Evolutionary conservation across 2,329 filamentous ascomycete genomes (phyloP), one percentile per base, ranked within the genome.

Genomic region (Ophiostoma tasmaniense): DNA sequence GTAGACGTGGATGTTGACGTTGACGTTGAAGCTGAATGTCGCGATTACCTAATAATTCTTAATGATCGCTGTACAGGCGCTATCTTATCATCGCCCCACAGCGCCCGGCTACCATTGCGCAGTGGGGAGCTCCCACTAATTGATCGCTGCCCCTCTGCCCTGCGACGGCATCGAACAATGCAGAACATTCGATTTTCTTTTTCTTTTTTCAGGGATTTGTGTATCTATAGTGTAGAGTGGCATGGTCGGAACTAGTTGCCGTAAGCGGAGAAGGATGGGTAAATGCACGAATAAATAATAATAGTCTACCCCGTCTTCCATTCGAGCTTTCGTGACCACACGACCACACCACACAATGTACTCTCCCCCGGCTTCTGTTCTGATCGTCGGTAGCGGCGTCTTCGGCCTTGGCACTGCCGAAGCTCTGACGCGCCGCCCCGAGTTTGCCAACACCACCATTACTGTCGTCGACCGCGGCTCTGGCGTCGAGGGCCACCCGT

Each of bases 341-440:
- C 37, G 13, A 13, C 3, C 5, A 13, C 10, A 7, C 50, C 4
- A n/a, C 10, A 55, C 50, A 45, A 42, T 28, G 20, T 52, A 67
- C 64, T 20, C 70, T 50, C 64, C 69, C 68, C 83, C 82, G 20
- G 76, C 77, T 64, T 84, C 84, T 25, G 82, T 91, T 74, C 82
- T 92, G 68, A 89, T 92, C 71, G 78, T 92, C 68, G 90, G 90
- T 68, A 85, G 85, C n/a, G 87, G 87, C 62, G 85, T 87, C 71
- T 89, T 89, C 73, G 87, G 87, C 72, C 83, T 85, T 68, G 77
- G 79, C 70, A 84, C 82, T 8, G 91, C 92, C 67, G 87, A 89
- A 72, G 84, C 90, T 17, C 84, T 97, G 64, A 81, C 89, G 70
- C 83, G 84, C 72, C 86, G 89, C 45, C 80, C 86, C 50, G 80